Base-by-base conservation (phyloP, 805 yeast species). In the Candida parachauliodes region DNA sequence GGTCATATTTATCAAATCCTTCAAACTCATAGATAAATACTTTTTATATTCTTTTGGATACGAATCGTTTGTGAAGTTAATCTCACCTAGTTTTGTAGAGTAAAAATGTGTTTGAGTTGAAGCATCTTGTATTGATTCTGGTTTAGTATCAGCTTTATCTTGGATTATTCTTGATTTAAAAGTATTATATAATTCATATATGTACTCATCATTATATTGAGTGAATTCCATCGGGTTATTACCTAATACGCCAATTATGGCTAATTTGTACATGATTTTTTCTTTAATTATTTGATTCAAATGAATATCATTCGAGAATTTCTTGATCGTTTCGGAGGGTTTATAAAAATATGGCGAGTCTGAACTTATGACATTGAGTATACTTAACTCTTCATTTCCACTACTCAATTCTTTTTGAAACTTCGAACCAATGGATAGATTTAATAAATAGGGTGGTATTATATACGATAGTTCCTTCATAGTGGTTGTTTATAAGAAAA, bases 381-480 rank as follows among this genome's bases (percentile, higher is more conserved):
- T 33, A 5, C 55, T 58, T 43, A 65, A 48, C 21, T 51, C 51
- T 11, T 51, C 52, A 39, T 59, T 54, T 15, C 28, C 15, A 27
- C 47, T 35, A 17, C 44, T 36, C 23, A 66, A 44, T 22, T 54
- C 50, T 34, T 48, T 46, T 36, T 60, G 57, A 10, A 65, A 48
- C 33, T 50, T 48, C 5, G 57, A 56, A 1, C 74, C 74, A 14
- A 54, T 44, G 29, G 63, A 54, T 4, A 71, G 60, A 35, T 64
- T 51, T 12, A 68, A 60, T 25, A 68, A 51, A 44, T 68, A 68
- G 8, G 74, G 74, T 7, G 74, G 74, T 10, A 68, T 62, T 17
- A 64, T 51, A 43, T 66, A 63, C 11, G 32, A 28, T 21, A 40
- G 18, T 17, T 32, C 12, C 11, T 29, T 5, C 15, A 17, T 29